Base-by-base conservation (phyloP, 768 basidiomycete genomes). In the Hemileccinum rubropunctum region DNA sequence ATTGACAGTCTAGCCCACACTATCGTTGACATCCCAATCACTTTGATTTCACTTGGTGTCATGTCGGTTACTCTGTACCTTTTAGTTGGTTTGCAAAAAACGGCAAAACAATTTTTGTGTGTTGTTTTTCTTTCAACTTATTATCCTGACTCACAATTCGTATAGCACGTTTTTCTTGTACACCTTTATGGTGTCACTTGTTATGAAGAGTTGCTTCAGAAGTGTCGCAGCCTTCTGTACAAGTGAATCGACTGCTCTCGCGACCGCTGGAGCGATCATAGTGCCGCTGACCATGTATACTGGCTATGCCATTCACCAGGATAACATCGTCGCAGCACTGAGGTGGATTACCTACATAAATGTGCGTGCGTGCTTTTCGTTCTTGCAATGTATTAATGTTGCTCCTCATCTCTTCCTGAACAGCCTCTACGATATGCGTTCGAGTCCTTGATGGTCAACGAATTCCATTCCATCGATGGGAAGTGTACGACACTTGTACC, bases 151-250 rank as follows among this genome's bases (percentile, higher is more conserved):
- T 76, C 38, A 65, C 75, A 1, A 62, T 61, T 11, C 55, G 72
- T 71, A 62, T 17, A 84, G 84, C 66, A 78, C 75, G 6, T 82
- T 75, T 62, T 73, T 78, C 61, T 64, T 88, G 27, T 75, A 82
- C 56, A 50, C 78, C 6, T 73, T 80, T 46, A 65, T 72, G 4
- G 74, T 81, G 57, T 76, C 82, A 20, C 45, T 88, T 28, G 71
- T 80, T 7, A 86, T 91, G 82, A 86, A 83, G 61, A 77, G 79
- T 0, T 91, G 81, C 75, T 93, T 89, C 77, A 76, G 90, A 35
- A 72, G 71, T 0, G 58, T 86, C 26, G 81, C 84, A 1, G 80
- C 84, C 0, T 71, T 71, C 13, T 81, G 82, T 58, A 70, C 71
- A 33, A 66, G 70, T 15, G 76, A 79, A 37, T 76, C 83, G 0